A percentile compares a stretch with the other conserved stretches of the same genome.
Conservation (phyloP, 768 basidiomycete species). For the Leccinum rimulosum region DNA sequence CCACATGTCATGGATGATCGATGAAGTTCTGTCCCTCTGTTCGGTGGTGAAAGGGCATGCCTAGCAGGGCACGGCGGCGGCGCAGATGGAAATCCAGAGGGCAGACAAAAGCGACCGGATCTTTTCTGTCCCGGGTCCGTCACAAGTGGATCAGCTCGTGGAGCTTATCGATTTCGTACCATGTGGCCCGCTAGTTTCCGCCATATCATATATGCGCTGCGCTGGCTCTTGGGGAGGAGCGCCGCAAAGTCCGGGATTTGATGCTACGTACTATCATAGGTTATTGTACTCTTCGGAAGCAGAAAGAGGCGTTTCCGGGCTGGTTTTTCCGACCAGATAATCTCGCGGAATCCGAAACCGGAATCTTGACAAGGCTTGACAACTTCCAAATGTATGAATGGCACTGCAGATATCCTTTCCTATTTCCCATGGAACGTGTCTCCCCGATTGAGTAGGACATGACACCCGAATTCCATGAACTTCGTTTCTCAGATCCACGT, state of each 20-base stretch:
- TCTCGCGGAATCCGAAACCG: conserved; percentile 14
- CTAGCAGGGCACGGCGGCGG: neutral
- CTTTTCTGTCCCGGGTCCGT: conserved; percentile 19
- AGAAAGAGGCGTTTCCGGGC: conserved; percentile 10
- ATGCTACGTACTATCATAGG: neutral
- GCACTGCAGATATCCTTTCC: neutral
- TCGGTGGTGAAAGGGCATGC: neutral
- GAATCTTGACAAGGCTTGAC: conserved; percentile 4
- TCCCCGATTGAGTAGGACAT: conserved; percentile 15
- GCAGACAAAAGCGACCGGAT: conserved; percentile 3
- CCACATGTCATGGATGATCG: conserved; percentile 5
- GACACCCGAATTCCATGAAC: neutral
- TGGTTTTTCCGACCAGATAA: conserved; percentile 12
- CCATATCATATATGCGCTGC: conserved; percentile 3
- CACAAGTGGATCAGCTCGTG: conserved; percentile 2
- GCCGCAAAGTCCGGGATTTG: conserved; percentile 31
- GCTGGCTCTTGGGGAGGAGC: neutral
- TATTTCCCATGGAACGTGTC: conserved; percentile 7
- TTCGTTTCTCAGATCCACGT: conserved; percentile 17
- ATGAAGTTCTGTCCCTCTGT: neutral
- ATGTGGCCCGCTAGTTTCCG: conserved; percentile 26
- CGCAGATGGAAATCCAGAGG: neutral
- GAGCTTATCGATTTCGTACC: conserved; percentile 14
- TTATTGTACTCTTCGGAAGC: neutral
- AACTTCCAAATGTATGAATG: conserved; percentile 12